phyloP scores from a whole-genome alignment of 768 basidiomycete genomes.

The Suillus weaverae region DNA sequence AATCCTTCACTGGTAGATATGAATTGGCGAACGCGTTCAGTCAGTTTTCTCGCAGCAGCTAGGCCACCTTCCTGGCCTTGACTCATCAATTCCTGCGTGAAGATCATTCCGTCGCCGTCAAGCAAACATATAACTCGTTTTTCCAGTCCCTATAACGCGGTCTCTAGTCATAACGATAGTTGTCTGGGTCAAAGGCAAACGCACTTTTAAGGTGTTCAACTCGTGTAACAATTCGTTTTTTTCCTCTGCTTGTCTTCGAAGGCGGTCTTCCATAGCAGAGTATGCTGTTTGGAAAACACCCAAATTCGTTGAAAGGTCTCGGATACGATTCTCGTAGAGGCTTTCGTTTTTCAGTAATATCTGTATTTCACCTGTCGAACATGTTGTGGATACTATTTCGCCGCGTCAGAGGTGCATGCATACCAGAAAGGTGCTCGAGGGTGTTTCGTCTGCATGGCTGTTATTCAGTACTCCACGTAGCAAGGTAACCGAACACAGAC shows the following conservation, averaged over 20 bases:
- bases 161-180: conserved; percentile 4
- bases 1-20: conserved; percentile 20
- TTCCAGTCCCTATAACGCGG: conserved; percentile 26
- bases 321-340: conserved; percentile 19
- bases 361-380: conserved; percentile 31
- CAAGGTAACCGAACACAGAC: not conserved
- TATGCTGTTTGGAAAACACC: conserved; percentile 30
- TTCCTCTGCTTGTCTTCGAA: conserved; percentile 18
- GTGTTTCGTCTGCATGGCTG: not conserved
- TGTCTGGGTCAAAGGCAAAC: not conserved
- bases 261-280: conserved; percentile 20
- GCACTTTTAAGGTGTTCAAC: conserved; percentile 29
- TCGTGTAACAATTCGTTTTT: conserved; percentile 21
- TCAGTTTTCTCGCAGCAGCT: conserved; percentile 50
- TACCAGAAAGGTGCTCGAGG: conserved; percentile 6
- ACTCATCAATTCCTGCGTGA: conserved; percentile 50
- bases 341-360: conserved; percentile 23
- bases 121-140: conserved; percentile 47
- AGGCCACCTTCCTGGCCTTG: conserved; percentile 61
- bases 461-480: not conserved
- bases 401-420: conserved; percentile 1
- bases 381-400: not conserved
- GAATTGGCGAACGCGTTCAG: conserved; percentile 28
- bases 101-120: conserved; percentile 67
- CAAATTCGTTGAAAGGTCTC: conserved; percentile 25